These are phyloP conservation scores for Primulina huaijiensis DNA, from an alignment of 257 asterid species.

Conservation along the genomic window DNA sequence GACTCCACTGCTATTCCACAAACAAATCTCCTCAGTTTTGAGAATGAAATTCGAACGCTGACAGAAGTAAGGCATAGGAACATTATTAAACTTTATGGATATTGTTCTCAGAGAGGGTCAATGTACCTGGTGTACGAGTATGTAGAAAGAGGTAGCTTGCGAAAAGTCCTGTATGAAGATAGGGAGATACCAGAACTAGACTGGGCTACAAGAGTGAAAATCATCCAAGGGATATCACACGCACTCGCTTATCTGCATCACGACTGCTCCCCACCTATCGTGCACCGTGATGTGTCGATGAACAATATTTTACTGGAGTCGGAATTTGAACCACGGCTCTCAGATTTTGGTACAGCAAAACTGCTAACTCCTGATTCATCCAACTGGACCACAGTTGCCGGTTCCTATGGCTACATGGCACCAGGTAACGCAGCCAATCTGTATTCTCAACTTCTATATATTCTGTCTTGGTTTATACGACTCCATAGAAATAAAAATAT, in stretches of 20 bases:
- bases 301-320: conserved; percentile 74
- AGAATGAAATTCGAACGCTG: conserved; percentile 75
- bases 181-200: conserved; percentile 47
- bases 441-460: background rate
- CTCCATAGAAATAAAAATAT: background rate
- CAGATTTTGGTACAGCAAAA: conserved; percentile 94
- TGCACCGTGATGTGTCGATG: conserved; percentile 76
- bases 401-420: conserved; percentile 98
- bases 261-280: conserved; percentile 82
- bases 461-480: background rate
- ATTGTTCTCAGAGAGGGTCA: conserved; percentile 62
- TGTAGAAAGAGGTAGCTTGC: conserved; percentile 74
- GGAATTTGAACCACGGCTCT: conserved; percentile 65
- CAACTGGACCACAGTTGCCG: conserved; percentile 75
- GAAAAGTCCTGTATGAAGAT: conserved; percentile 45
- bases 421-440: conserved; percentile 60
- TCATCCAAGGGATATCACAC: conserved; percentile 79
- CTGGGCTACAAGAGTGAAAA: conserved; percentile 67
- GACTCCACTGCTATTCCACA: conserved; percentile 57
- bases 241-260: conserved; percentile 96
- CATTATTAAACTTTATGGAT: conserved; percentile 82
- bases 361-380: conserved; percentile 59
- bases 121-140: conserved; percentile 92
- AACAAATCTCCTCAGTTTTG: conserved; percentile 49
- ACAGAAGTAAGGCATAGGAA: conserved; percentile 89